Base-by-base conservation (phyloP, 2,329 filamentous ascomycete genomes). In the Ophiostoma ips region DNA sequence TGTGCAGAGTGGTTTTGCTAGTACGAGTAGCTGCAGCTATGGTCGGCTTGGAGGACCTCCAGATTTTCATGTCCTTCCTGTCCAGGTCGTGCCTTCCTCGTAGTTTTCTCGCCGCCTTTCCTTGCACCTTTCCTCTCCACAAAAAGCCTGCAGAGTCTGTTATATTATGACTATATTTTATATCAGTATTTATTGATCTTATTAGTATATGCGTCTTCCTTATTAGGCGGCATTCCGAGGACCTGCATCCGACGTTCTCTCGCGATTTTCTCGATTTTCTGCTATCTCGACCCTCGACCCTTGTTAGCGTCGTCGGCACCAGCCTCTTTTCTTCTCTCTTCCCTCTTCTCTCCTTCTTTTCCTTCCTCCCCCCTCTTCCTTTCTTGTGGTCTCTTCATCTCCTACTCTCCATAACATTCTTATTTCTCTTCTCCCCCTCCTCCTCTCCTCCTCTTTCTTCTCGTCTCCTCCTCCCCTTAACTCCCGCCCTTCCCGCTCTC, bases 91-190 rank as follows among this genome's bases (percentile, higher is more conserved):
- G 40, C 40, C 40, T 43, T 43, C 40, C 40, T 34, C 35, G 50
- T 40, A 35, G 50, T 40, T 49, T 46, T 28, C 38, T 34, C 48
- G 33, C 41, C 37, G 12, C 41, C 31, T 40, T 33, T 31, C 28
- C 48, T n/a, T 46, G 28, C 46, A 28, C 30, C 15, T 48, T 19
- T 18, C 46, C 50, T 40, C 30, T 49, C 46, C 40, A 19, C 46
- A 43, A 30, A 43, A 43, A 28, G 40, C 28, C 40, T 12, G 28
- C 40, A 43, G 30, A 41, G 30, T 21, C 16, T n/a, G 28, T 43
- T n/a, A 9, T 24, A 11, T 18, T 43, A 16, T 30, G 10, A 18
- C 16, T 5, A 30, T 43, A 30, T 16, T 30, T 28, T 30, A 30
- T 43, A 43, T 16, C n/a, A 43, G 38, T 21, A 41, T 5, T n/a